phyloP scores from a whole-genome alignment of 306 rosid species.

The Lupinus albus region DNA sequence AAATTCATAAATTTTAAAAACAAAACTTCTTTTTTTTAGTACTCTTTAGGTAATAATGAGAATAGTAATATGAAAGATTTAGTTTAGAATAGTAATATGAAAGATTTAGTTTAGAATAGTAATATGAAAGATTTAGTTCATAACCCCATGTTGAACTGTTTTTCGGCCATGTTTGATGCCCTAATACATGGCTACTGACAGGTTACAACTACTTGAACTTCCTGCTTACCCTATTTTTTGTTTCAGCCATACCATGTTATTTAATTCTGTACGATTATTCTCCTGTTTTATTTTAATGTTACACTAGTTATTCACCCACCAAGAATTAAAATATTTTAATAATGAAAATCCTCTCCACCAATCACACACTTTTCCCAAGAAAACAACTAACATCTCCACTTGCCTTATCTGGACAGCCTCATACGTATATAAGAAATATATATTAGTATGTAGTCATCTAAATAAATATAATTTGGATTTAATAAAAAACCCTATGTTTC shows the following conservation, averaged over 20 bases:
- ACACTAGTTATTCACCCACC: conserved; percentile 50
- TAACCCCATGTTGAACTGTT: neutral
- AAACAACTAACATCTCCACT: conserved; percentile 81
- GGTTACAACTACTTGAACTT: neutral
- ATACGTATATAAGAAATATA: conserved; percentile 7
- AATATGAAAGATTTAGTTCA: too few species aligned
- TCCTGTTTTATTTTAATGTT: conserved; percentile 2
- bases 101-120: too few species aligned
- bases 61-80: too few species aligned
- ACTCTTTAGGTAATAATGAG: too few species aligned
- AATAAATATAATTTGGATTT: neutral
- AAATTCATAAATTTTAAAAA: too few species aligned
- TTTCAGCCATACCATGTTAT: neutral
- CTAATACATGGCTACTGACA: neutral
- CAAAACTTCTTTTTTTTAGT: too few species aligned
- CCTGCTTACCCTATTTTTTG: neutral
- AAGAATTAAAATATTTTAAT: conserved; percentile 33
- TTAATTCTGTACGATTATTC: conserved; percentile 19
- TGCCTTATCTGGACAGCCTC: conserved; percentile 45
- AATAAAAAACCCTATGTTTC: conserved; percentile 3
- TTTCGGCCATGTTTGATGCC: neutral
- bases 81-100: too few species aligned
- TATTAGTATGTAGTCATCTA: conserved; percentile 25
- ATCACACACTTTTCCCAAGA: conserved; percentile 29
- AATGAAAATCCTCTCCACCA: conserved; percentile 42